Evolutionary conservation across 208 protist genomes (phyloP).

Genomic region (Leishmania mexicana): DNA sequence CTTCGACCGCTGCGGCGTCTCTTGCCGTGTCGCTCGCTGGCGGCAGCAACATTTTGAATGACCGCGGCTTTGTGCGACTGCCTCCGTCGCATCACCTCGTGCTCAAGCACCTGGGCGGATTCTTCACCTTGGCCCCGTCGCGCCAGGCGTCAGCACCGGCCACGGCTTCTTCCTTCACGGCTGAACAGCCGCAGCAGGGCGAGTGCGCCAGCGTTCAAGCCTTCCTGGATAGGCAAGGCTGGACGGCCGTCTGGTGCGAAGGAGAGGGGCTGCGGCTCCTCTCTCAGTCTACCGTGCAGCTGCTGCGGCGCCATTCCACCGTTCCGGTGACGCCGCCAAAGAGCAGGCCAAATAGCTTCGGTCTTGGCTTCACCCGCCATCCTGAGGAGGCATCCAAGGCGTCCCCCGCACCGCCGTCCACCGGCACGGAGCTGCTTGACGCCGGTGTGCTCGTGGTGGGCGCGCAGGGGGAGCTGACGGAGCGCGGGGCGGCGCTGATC

Average conservation of each 20-base stretch:
- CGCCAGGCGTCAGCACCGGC: background rate
- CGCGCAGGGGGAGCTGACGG: constrained; percentile 57
- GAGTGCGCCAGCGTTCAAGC: constrained; percentile 14
- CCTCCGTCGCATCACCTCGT: constrained; percentile 34
- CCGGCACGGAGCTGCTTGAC: constrained; percentile 34
- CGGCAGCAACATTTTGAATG: constrained; percentile 24
- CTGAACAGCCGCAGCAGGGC: background rate
- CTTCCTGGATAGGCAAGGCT: constrained; percentile 20
- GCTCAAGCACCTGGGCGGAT: constrained; percentile 32
- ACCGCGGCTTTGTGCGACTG: constrained; percentile 32
- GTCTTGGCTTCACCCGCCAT: constrained; percentile 12
- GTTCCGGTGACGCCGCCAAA: background rate
- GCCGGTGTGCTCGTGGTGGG: constrained; percentile 54
- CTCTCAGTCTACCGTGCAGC: constrained; percentile 26
- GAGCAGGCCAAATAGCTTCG: background rate
- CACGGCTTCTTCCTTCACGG: background rate
- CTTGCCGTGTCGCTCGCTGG: constrained; percentile 17
- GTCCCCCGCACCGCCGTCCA: background rate
- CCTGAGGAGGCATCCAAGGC: background rate
- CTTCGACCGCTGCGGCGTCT: constrained; percentile 12
- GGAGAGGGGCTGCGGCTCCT: constrained; percentile 47
- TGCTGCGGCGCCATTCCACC: constrained; percentile 27
- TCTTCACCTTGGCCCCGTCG: constrained; percentile 22
- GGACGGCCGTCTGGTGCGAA: constrained; percentile 44
- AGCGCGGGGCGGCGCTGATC: constrained; percentile 54